Base-by-base conservation (phyloP, 192 early-diverging fungal genomes). In the Rhizoclosmatium sp. region DNA sequence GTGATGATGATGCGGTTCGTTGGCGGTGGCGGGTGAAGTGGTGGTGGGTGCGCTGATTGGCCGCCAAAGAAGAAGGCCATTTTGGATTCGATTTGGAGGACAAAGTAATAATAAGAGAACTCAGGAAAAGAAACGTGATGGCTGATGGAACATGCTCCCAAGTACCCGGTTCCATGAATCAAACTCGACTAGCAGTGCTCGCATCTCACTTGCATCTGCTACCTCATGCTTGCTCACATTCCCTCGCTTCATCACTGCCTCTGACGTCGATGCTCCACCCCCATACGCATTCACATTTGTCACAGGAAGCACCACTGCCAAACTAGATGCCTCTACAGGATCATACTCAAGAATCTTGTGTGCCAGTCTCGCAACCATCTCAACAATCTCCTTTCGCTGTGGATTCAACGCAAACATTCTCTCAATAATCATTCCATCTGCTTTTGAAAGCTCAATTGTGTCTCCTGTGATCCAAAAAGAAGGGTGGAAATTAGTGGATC, bases 221-320 rank as follows among this genome's bases (percentile, higher is more conserved):
- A 56, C 40, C 48, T 71, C 69, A 21, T 47, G 66, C 10, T 71
- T 21, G 7, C 21, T 62, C 10, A 7, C 21, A 21, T 4, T 40
- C 60, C 60, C 60, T 9, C 60, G 47, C 44, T 68, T 44, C 47
- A 42, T 31, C 66, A 68, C 4, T 31, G 40, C 66, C 39, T 71
- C 69, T 4, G 69, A 19, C 5, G n/a, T 21, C 12, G 39, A 39
- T 21, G 64, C 12, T 4, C 48, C 7, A 41, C 69, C 49, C 16
- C 62, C 75, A 39, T 64, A 67, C 31, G 49, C 61, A 19, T 59
- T 54, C 44, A 76, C 21, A 46, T 76, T 62, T 5, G 7, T 31
- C 4, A 76, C 65, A n/a, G 75, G 64, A 54, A 76, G 7, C 10
- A 76, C 75, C 0, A 76, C 75, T 42, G 75, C 75, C 75, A 76